Evolutionary conservation across 2,329 filamentous ascomycete species (phyloP), one percentile per base, ranked within the genome.

Genomic region (Trichoderma brevicompactum): DNA sequence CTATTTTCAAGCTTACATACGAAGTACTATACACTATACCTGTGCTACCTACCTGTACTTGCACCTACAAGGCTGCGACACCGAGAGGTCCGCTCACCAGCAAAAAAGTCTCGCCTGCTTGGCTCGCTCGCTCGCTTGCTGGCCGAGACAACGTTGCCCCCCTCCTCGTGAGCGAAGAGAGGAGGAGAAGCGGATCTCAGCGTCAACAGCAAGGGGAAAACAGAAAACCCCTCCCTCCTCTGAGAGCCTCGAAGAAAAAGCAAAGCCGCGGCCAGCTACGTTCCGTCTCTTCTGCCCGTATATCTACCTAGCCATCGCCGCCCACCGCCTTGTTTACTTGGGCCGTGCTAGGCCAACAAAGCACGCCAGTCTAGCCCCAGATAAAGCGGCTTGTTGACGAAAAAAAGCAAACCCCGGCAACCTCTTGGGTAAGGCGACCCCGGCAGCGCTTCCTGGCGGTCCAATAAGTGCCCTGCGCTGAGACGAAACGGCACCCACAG

Each of bases 391-490:
- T 52, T 46, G 60, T 63, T 63, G 60, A 54, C 49, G 41, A 59
- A 54, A 48, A 49, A 38, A 28, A n/a, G n/a, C 60, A 56, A 56
- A 28, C 60, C 58, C 60, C 40, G 60, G 60, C 48, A 41, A 36
- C 49, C 32, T 44, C 41, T 59, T 36, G 62, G 55, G 60, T 23
- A 54, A 65, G 56, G 64, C 64, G 43, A 65, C 64, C 64, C 64
- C 64, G 56, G 64, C 64, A n/a, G 28, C 64, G 38, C 40, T 28
- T 59, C 34, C 40, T 54, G 34, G 19, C 32, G 44, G 60, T 56
- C 65, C 65, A 66, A 66, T 66, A 40, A 58, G 28, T 44, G 65
- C 43, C 23, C 60, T 64, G 59, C 46, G 36, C 52, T 66, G 65
- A 66, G 53, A 64, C 61, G 61, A 66, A 61, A 64, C 61, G 61